Percentiles rank a stretch among this genome's conserved stretches.
Evolutionary conservation across 805 yeast genomes (phyloP).

Genomic region (Scheffersomyces coipomensis): DNA sequence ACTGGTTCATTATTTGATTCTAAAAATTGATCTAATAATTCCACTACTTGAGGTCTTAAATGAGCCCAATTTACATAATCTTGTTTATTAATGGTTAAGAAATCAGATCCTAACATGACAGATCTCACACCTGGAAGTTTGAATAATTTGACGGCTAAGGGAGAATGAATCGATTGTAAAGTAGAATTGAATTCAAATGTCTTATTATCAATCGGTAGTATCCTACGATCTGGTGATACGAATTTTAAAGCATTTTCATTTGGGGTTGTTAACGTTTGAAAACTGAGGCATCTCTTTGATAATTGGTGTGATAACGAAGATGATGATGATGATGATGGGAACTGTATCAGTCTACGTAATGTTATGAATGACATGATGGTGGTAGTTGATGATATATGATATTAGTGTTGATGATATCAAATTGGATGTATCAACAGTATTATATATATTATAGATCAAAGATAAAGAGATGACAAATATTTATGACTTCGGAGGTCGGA

Average conservation of each 20-base stretch:
- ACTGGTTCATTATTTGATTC: slow-evolving; percentile 38
- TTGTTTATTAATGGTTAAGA: slow-evolving; percentile 69
- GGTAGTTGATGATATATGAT: too few species aligned
- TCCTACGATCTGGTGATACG: slow-evolving; percentile 45
- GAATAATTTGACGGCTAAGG: slow-evolving; percentile 61
- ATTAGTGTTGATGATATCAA: too few species aligned
- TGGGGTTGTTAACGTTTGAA: slow-evolving; percentile 61
- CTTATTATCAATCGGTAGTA: slow-evolving; percentile 44
- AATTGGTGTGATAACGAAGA: not conserved
- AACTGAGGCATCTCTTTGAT: slow-evolving; percentile 25
- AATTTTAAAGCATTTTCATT: slow-evolving; percentile 75
- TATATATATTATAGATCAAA: too few species aligned
- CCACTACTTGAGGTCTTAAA: slow-evolving; percentile 57
- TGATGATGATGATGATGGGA: too few species aligned
- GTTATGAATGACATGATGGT: not conserved
- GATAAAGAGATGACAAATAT: too few species aligned
- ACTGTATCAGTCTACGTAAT: not conserved
- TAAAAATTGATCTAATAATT: slow-evolving; percentile 53
- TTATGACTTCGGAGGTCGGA: too few species aligned
- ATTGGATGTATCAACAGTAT: too few species aligned
- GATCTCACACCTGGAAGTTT: slow-evolving; percentile 64
- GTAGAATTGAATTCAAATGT: slow-evolving; percentile 55
- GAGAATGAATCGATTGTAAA: slow-evolving; percentile 59
- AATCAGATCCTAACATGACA: slow-evolving; percentile 71
- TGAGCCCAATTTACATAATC: slow-evolving; percentile 60